Conservation (phyloP, 2,329 filamentous ascomycete species). For the Cladosporium sp. region DNA sequence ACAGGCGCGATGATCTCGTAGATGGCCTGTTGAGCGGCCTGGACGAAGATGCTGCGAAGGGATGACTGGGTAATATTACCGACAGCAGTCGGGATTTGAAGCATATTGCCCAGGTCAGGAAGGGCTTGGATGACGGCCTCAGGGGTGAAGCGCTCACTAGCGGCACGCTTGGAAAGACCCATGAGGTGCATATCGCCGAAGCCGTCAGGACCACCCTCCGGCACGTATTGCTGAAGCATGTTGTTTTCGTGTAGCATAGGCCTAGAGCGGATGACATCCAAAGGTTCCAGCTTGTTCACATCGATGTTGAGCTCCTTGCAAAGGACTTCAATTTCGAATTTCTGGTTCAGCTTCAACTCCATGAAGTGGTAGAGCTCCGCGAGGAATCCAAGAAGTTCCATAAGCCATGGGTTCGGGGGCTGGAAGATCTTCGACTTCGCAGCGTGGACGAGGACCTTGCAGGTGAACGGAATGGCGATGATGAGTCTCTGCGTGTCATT, state of each 20-base stretch:
- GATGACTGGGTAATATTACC: constrained; percentile 68
- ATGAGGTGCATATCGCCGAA: constrained; percentile 77
- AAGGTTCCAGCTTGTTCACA: constrained; percentile 84
- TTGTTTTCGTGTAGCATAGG: constrained; percentile 34
- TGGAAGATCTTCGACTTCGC: constrained; percentile 81
- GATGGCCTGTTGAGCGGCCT: constrained; percentile 81
- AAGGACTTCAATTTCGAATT: constrained; percentile 97
- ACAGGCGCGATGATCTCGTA: constrained; percentile 97
- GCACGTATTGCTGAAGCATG: constrained; percentile 35
- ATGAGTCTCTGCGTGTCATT: constrained; percentile 88
- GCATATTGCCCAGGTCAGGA: constrained; percentile 73
- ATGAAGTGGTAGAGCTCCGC: constrained; percentile 92
- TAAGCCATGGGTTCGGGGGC: constrained; percentile 94
- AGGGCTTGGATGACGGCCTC: constrained; percentile 73
- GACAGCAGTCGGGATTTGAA: constrained; percentile 72
- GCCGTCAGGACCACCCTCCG: constrained; percentile 57
- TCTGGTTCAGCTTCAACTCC: constrained; percentile 91
- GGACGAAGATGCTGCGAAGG: constrained; percentile 69
- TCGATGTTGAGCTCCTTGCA: constrained; percentile 91
- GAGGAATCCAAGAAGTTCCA: constrained; percentile 88
- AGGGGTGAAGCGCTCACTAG: constrained; percentile 68
- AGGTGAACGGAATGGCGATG: constrained; percentile 93
- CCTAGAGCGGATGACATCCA: constrained; percentile 77
- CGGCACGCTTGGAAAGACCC: constrained; percentile 57
- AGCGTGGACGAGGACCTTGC: constrained; percentile 87